phyloP scores from a whole-genome alignment of 2,329 filamentous ascomycete genomes.

The Penicillium brevicompactum region DNA sequence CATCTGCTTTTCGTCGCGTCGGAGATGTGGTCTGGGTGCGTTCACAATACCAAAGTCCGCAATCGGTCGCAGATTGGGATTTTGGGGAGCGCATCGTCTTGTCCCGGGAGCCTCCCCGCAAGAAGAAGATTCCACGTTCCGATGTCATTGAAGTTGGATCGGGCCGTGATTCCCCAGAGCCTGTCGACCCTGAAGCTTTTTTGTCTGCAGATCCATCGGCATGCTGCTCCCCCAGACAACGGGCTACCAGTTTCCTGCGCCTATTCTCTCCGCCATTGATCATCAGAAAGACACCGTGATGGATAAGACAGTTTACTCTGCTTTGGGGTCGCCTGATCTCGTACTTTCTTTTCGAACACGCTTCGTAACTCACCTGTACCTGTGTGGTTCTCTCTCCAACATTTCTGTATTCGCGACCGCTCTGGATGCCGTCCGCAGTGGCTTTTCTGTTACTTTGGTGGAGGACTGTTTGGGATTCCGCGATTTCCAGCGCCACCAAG shows the following conservation, averaged over 20 bases:
- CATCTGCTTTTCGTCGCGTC: constrained; percentile 70
- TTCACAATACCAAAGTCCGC: constrained; percentile 69
- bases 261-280: constrained; percentile 54
- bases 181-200: constrained; percentile 47
- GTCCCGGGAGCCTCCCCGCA: constrained; percentile 27
- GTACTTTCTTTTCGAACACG: constrained; percentile 78
- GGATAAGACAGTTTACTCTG: constrained; percentile 82
- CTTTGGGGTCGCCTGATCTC: constrained; percentile 74
- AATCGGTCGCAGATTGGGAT: constrained; percentile 56
- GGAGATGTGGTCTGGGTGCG: constrained; percentile 83
- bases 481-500: constrained; percentile 66
- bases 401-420: constrained; percentile 89
- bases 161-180: constrained; percentile 22
- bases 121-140: constrained; percentile 6
- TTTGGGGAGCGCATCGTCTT: constrained; percentile 50
- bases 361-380: constrained; percentile 84
- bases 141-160: constrained; percentile 25
- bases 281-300: constrained; percentile 55
- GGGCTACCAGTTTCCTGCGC: constrained; percentile 54
- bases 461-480: constrained; percentile 88
- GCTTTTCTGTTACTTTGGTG: constrained; percentile 81
- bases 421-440: constrained; percentile 84
- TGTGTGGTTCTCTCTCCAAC: constrained; percentile 85
- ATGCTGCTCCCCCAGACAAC: constrained; percentile 44
- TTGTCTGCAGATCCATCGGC: constrained; percentile 35